Percentiles rank a stretch among this genome's conserved stretches.
phyloP scores from a whole-genome alignment of 1,284 basidiomycete genomes.

The Polyporus tsugae region DNA sequence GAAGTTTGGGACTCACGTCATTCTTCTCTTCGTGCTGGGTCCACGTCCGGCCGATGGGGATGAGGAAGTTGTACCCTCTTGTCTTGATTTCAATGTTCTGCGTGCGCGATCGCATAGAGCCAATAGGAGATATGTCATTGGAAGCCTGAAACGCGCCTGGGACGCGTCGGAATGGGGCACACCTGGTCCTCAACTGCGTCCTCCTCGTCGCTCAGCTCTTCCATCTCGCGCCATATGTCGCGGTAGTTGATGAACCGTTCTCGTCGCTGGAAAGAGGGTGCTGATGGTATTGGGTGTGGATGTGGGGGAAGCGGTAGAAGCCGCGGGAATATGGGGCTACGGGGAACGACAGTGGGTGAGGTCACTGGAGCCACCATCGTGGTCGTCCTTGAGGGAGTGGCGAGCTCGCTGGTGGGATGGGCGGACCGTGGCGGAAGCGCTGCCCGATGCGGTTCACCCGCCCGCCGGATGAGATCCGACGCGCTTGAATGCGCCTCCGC shows the following conservation, averaged over 20 bases:
- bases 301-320: conserved; percentile 73
- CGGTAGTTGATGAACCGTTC: conserved; percentile 66
- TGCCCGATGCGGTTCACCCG: background rate
- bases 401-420: background rate
- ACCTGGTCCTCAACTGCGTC: conserved; percentile 79
- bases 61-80: conserved; percentile 71
- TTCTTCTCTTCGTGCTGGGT: conserved; percentile 86
- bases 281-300: conserved; percentile 69
- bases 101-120: background rate
- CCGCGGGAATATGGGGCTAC: conserved; percentile 64
- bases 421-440: background rate
- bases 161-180: conserved; percentile 34
- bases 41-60: conserved; percentile 75
- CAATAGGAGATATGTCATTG: too few relatives aligned
- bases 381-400: conserved; percentile 14
- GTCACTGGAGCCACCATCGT: conserved; percentile 56
- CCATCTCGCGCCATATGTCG: conserved; percentile 81
- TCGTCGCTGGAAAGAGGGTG: conserved; percentile 55
- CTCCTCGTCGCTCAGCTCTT: conserved; percentile 87
- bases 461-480: conserved; percentile 9
- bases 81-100: conserved; percentile 68
- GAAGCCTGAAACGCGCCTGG: background rate
- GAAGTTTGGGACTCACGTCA: conserved; percentile 59
- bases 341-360: conserved; percentile 74
- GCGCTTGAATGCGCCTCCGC: background rate